Conservation (phyloP, 441 rosid species). For the Pelargonium citronellum region DNA sequence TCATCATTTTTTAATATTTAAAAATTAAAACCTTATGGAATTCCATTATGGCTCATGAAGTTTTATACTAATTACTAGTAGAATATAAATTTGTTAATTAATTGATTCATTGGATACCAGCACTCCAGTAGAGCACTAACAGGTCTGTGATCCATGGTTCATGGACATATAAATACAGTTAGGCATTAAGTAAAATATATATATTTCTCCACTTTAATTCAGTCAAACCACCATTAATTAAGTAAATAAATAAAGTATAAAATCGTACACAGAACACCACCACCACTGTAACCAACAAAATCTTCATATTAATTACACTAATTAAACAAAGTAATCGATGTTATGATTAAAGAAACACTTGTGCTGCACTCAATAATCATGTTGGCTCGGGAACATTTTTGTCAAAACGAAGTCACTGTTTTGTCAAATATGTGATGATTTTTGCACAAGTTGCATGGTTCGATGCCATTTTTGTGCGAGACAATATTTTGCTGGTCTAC, state of each 20-base stretch:
- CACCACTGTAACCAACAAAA: no score
- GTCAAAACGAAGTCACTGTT: neutral
- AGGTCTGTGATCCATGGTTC: neutral
- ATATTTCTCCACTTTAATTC: neutral
- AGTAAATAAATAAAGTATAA: neutral
- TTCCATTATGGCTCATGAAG: no score
- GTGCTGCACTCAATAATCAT: neutral
- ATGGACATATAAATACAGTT: neutral
- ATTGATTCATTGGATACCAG: no score
- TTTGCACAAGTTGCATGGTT: no score
- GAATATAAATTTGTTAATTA: no score
- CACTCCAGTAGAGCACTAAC: no score
- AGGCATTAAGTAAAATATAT: neutral
- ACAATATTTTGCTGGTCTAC: neutral
- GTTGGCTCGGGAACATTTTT: neutral
- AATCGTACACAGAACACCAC: no score
- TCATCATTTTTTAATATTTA: no score
- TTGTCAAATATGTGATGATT: neutral
- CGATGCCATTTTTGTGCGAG: neutral
- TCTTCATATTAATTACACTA: neutral
- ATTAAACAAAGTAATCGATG: neutral
- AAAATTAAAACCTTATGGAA: no score
- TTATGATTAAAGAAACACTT: neutral
- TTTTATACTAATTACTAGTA: no score
- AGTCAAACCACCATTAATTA: neutral